Percentiles rank a stretch among this genome's conserved stretches.
These are phyloP conservation scores for Luffa aegyptiaca DNA, from an alignment of 306 rosid genomes.

Conservation along the genomic window DNA sequence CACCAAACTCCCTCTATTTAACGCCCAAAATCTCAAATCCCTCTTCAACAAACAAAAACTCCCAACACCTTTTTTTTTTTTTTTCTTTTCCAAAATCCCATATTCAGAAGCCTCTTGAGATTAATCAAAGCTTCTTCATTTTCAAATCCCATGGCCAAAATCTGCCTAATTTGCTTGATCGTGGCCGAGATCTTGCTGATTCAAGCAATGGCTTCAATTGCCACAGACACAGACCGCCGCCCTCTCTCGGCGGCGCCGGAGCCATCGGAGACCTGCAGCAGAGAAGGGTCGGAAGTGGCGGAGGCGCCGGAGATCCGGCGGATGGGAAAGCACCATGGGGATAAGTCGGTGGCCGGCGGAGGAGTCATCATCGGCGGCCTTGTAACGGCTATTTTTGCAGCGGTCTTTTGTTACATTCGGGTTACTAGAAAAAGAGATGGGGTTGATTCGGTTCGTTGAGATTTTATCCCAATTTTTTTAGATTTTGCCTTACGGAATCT, in stretches of 20 bases:
- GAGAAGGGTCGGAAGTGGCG: constrained; percentile 24
- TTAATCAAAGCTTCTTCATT: background rate
- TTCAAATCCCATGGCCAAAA: constrained; percentile 29
- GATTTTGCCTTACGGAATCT: background rate
- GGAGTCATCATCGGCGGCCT: constrained; percentile 86
- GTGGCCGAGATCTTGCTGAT: constrained; percentile 30
- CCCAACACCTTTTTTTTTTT: background rate
- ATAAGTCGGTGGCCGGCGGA: constrained; percentile 79
- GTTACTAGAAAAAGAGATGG: constrained; percentile 51
- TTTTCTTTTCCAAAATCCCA: background rate
- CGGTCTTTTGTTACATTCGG: constrained; percentile 74
- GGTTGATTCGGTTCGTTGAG: constrained; percentile 6
- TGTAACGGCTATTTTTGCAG: constrained; percentile 66
- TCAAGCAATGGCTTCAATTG: constrained; percentile 21
- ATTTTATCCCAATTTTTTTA: background rate
- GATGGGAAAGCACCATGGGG: constrained; percentile 51
- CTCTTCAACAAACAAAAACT: background rate
- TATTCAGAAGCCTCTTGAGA: background rate
- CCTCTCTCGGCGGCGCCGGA: constrained; percentile 15
- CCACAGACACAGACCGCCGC: constrained; percentile 13
- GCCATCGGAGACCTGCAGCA: constrained; percentile 7
- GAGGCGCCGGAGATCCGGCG: constrained; percentile 49
- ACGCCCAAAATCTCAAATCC: background rate
- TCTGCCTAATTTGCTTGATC: constrained; percentile 27
- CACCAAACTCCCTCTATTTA: background rate